phyloP scores from a whole-genome alignment of 75 land plant genomes.

The Pseudotsuga menziesii region DNA sequence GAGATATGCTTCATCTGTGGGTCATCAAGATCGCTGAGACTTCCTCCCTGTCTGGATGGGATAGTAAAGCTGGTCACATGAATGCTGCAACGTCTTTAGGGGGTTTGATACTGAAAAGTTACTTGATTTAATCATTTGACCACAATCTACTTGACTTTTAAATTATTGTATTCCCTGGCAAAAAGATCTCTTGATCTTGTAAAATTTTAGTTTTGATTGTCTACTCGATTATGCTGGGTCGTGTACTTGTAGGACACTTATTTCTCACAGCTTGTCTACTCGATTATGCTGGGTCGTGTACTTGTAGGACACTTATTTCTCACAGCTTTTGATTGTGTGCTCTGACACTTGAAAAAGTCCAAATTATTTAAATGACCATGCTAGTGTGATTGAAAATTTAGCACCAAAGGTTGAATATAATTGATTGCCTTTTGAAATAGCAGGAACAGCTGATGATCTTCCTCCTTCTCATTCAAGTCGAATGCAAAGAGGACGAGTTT shows the following conservation, averaged over 20 bases:
- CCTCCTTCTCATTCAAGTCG: slow-evolving; percentile 75
- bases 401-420: neutral
- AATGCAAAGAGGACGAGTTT: slow-evolving; percentile 35
- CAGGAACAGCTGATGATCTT: slow-evolving; percentile 89
- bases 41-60: too few relatives aligned
- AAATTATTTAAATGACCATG: neutral
- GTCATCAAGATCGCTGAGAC: too few relatives aligned
- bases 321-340: neutral
- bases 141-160: too few relatives aligned
- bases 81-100: too few relatives aligned
- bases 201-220: too few relatives aligned
- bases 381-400: neutral
- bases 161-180: too few relatives aligned
- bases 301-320: neutral
- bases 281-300: neutral
- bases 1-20: too few relatives aligned
- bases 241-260: neutral
- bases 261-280: neutral
- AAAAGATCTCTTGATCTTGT: too few relatives aligned
- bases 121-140: too few relatives aligned
- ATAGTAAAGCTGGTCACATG: too few relatives aligned
- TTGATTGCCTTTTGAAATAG: neutral
- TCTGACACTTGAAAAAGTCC: neutral
- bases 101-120: too few relatives aligned
- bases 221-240: neutral